Conservation (phyloP, 139 green algal genomes). For the Volvox africanus region DNA sequence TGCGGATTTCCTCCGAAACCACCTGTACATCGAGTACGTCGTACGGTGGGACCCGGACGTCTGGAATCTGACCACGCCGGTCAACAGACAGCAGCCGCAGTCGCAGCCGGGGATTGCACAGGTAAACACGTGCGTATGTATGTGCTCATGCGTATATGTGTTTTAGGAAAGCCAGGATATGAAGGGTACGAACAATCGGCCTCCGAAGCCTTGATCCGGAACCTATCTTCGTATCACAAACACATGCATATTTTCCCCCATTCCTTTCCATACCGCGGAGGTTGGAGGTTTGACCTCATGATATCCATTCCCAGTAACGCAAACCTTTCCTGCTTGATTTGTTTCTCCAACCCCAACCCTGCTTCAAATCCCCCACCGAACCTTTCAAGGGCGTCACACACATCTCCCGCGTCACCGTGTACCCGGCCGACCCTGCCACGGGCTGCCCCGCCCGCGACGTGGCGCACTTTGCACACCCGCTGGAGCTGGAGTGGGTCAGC, state of each 20-base stretch:
- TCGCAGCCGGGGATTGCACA: slow-evolving; percentile 40
- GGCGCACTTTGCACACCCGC: slow-evolving; percentile 71
- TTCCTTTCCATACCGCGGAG: no score
- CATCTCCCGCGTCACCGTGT: slow-evolving; percentile 51
- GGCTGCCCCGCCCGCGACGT: slow-evolving; percentile 56
- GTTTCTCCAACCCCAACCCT: background rate
- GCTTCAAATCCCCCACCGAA: background rate
- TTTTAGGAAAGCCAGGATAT: no score
- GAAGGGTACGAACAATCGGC: no score
- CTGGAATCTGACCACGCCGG: slow-evolving; percentile 59
- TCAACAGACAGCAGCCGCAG: slow-evolving; percentile 9
- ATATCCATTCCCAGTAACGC: no score
- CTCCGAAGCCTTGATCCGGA: no score
- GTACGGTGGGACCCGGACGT: slow-evolving; percentile 57
- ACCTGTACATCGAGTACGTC: slow-evolving; percentile 73
- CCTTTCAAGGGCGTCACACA: slow-evolving; percentile 71
- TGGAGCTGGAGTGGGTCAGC: slow-evolving; percentile 73
- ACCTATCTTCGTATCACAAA: no score
- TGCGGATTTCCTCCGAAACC: slow-evolving; percentile 64
- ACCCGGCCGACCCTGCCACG: slow-evolving; percentile 53
- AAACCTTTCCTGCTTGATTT: background rate
- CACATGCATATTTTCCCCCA: no score
- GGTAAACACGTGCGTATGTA: background rate
- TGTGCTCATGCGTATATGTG: no score
- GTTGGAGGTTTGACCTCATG: no score